Conservation (phyloP, 768 basidiomycete species). For the Leccinum rimulosum region DNA sequence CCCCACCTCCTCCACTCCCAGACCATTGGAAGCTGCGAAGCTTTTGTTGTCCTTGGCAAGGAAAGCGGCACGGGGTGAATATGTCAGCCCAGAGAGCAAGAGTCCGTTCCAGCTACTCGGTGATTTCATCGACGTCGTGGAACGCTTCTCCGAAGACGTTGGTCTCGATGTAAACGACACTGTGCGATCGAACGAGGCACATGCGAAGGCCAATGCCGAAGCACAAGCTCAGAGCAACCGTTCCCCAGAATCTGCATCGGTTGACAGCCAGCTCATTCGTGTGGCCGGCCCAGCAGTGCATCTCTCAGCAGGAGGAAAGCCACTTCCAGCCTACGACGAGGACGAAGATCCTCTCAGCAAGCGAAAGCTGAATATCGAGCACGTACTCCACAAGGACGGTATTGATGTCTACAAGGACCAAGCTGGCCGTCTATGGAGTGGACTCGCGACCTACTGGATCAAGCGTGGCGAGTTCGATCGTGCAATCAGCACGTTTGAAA, state of each 20-base stretch:
- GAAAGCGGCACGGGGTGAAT: conserved; percentile 79
- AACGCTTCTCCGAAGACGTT: conserved; percentile 88
- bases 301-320: conserved; percentile 49
- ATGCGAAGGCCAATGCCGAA: conserved; percentile 48
- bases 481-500: conserved; percentile 84
- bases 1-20: conserved; percentile 55
- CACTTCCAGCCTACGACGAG: conserved; percentile 59
- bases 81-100: conserved; percentile 87
- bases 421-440: conserved; percentile 94
- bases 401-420: conserved; percentile 92
- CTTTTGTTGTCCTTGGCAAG: conserved; percentile 80
- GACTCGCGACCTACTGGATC: conserved; percentile 97
- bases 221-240: conserved; percentile 34
- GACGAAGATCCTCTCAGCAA: conserved; percentile 78
- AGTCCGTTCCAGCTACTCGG: conserved; percentile 92
- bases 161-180: conserved; percentile 84
- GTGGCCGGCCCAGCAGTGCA: conserved; percentile 65
- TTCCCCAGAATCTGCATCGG: conserved; percentile 41
- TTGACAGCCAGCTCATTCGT: conserved; percentile 64
- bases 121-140: conserved; percentile 90
- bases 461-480: conserved; percentile 94
- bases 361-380: conserved; percentile 80
- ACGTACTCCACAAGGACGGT: conserved; percentile 82
- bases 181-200: conserved; percentile 48
- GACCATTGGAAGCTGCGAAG: conserved; percentile 93